A percentile compares a stretch with the other conserved stretches of the same genome.
These are phyloP conservation scores for Pelargonium australe DNA, from an alignment of 441 rosid genomes.

Conservation along the genomic window DNA sequence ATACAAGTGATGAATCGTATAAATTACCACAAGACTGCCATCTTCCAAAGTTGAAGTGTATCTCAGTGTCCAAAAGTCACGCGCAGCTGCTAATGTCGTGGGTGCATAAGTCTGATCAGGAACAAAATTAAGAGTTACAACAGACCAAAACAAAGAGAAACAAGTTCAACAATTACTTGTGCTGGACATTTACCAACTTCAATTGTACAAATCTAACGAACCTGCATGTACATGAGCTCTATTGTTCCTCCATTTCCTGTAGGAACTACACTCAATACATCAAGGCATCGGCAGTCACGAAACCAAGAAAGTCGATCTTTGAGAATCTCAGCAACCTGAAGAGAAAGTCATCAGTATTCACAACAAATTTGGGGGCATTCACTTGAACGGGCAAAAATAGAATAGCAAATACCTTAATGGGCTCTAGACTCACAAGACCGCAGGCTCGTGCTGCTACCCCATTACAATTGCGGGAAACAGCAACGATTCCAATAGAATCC, in stretches of 20 bases:
- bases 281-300: slow-evolving; percentile 97
- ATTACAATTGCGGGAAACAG: slow-evolving; percentile 93
- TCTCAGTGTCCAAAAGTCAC: slow-evolving; percentile 98
- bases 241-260: slow-evolving; percentile 94
- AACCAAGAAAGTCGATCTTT: slow-evolving; percentile 98
- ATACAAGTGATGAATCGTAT: background rate
- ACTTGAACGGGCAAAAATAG: background rate
- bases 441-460: slow-evolving; percentile 99
- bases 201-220: slow-evolving; percentile 17
- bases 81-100: slow-evolving; percentile 92
- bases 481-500: slow-evolving; percentile 99
- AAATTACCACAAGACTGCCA: slow-evolving; percentile 94
- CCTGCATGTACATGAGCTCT: slow-evolving; percentile 94
- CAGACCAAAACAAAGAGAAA: background rate
- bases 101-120: slow-evolving; percentile 79
- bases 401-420: slow-evolving; percentile 50
- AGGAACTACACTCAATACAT: slow-evolving; percentile 89
- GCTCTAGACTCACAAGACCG: slow-evolving; percentile 98
- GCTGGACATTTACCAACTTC: background rate
- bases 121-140: slow-evolving; percentile 4
- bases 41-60: slow-evolving; percentile 84
- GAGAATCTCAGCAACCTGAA: slow-evolving; percentile 93
- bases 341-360: background rate
- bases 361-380: background rate
- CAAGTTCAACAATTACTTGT: slow-evolving; percentile 5